Percentiles rank a stretch among this genome's conserved stretches.
Conservation (phyloP, 2,329 filamentous ascomycete genomes). For the Sclerotinia nivalis region DNA sequence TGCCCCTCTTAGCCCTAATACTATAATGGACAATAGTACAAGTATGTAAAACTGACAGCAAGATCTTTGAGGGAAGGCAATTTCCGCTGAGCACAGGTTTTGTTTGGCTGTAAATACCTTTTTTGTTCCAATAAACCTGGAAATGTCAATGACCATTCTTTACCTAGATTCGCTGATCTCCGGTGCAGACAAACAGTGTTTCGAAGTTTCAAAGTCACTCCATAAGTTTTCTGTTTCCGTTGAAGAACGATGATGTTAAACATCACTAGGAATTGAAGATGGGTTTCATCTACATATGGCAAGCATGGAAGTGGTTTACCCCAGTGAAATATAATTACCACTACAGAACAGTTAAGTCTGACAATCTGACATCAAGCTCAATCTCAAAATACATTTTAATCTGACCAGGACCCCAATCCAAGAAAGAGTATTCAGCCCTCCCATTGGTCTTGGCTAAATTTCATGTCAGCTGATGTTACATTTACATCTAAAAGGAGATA, state of each 20-base stretch:
- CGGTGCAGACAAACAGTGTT: not conserved
- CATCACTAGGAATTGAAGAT: not conserved
- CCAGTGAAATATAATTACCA: conserved; percentile 1
- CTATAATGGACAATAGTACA: not conserved
- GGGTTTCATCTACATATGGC: not conserved
- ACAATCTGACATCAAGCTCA: not conserved
- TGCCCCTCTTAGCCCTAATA: not conserved
- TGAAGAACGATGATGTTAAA: not conserved
- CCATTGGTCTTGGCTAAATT: conserved; percentile 1
- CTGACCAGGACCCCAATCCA: not conserved
- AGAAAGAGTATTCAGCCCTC: not conserved
- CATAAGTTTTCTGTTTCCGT: not conserved
- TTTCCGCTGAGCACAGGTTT: not conserved
- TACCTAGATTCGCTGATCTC: not conserved
- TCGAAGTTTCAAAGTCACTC: not conserved
- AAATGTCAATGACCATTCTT: not conserved
- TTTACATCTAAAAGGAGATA: conserved; percentile 1
- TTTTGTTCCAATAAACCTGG: not conserved
- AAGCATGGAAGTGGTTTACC: not conserved
- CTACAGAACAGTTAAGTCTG: not conserved
- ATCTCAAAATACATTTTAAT: conserved; percentile 12
- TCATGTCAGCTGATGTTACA: conserved; percentile 23
- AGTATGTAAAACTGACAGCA: not conserved
- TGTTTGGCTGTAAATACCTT: not conserved
- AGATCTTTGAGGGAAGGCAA: not conserved